Evolutionary conservation across 805 yeast species (phyloP).

Genomic region (Ogataea thermomethanolica): DNA sequence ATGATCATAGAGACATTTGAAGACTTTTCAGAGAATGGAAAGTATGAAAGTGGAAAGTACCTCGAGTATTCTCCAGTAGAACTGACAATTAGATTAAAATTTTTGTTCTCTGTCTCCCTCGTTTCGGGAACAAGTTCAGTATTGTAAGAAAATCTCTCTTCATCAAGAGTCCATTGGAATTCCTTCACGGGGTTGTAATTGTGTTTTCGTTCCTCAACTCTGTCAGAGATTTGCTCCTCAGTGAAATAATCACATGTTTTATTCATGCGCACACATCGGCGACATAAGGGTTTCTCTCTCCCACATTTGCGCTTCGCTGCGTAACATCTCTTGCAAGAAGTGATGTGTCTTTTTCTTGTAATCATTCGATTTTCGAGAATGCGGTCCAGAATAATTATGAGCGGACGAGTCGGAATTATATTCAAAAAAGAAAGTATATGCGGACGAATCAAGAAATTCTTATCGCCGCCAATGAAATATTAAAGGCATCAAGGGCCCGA

Average conservation of each 20-base stretch:
- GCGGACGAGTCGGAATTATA: too few relatives aligned
- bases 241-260: constrained; percentile 21
- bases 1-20: constrained; percentile 19
- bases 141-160: constrained; percentile 3
- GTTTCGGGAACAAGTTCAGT: constrained; percentile 18
- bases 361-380: constrained; percentile 5
- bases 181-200: neutral
- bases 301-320: constrained; percentile 21
- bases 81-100: constrained; percentile 21
- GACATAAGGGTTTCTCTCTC: constrained; percentile 15
- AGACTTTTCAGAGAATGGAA: constrained; percentile 20
- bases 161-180: constrained; percentile 2
- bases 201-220: constrained; percentile 5
- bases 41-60: constrained; percentile 20
- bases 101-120: constrained; percentile 15
- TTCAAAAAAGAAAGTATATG: neutral
- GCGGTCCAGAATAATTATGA: constrained; percentile 2
- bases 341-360: constrained; percentile 17
- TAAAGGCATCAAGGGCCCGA: too few relatives aligned
- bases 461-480: neutral
- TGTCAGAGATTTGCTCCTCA: constrained; percentile 11
- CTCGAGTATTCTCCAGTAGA: constrained; percentile 25
- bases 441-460: neutral
- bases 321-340: constrained; percentile 22
- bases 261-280: constrained; percentile 13